phyloP scores from a whole-genome alignment of 345 rosid species.

The Atalantia buxifolia region DNA sequence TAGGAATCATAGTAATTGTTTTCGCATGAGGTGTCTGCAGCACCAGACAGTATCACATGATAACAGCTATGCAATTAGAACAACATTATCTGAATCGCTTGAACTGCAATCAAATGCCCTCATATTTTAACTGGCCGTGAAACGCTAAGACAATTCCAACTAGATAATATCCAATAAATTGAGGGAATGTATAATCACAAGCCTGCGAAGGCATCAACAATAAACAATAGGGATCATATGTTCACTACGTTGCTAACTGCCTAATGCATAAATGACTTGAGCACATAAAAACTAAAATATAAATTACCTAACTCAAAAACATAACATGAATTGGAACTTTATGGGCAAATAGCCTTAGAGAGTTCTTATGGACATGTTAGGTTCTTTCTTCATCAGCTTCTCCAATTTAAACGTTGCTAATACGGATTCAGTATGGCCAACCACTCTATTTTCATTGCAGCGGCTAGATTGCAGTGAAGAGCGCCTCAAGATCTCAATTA shows the following conservation, averaged over 20 bases:
- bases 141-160: not conserved
- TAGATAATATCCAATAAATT: not conserved
- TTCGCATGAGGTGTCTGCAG: not conserved
- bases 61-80: not conserved
- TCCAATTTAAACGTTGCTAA: conserved; percentile 82
- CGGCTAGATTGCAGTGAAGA: conserved; percentile 46
- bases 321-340: not conserved
- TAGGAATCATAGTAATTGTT: too few relatives aligned
- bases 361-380: conserved; percentile 11
- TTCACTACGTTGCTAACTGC: too few relatives aligned
- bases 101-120: not conserved
- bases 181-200: not conserved
- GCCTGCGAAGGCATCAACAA: not conserved
- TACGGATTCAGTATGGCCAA: conserved; percentile 54
- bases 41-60: not conserved
- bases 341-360: not conserved
- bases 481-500: conserved; percentile 61
- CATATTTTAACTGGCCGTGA: not conserved
- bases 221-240: not conserved
- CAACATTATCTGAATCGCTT: not conserved
- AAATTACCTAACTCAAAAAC: not conserved
- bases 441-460: conserved; percentile 27
- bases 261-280: not conserved
- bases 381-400: conserved; percentile 31
- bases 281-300: not conserved